Evolutionary conservation across 2,329 filamentous ascomycete species (phyloP).

Genomic region (Pseudogymnoascus sp.): DNA sequence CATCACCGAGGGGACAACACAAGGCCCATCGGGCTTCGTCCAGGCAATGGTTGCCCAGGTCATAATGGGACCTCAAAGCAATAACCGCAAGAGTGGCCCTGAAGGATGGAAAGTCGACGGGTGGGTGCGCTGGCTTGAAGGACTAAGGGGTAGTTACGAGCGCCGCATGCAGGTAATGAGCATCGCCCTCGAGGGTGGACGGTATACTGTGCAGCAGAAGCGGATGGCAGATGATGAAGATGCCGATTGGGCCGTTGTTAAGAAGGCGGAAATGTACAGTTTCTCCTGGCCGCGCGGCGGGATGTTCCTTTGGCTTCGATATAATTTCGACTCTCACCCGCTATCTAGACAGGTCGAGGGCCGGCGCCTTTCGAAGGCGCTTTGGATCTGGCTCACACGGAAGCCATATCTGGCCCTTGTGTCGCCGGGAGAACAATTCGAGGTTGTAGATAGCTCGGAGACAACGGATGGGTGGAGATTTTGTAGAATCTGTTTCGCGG

Average conservation of each 20-base stretch:
- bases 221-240: constrained; percentile 41
- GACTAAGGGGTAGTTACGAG: constrained; percentile 76
- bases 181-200: constrained; percentile 58
- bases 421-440: constrained; percentile 66
- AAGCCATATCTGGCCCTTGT: constrained; percentile 63
- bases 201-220: constrained; percentile 57
- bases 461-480: constrained; percentile 59
- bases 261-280: constrained; percentile 63
- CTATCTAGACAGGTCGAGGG: constrained; percentile 45
- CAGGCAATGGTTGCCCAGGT: constrained; percentile 74
- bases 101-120: constrained; percentile 71
- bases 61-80: constrained; percentile 60
- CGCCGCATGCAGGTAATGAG: constrained; percentile 77
- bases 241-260: constrained; percentile 65
- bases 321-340: constrained; percentile 66
- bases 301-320: constrained; percentile 83
- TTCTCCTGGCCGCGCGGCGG: constrained; percentile 77
- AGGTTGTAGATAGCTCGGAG: constrained; percentile 52
- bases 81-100: constrained; percentile 38
- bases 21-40: constrained; percentile 83
- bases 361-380: constrained; percentile 49
- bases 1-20: constrained; percentile 69
- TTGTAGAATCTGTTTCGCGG: constrained; percentile 76
- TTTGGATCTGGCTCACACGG: constrained; percentile 64
- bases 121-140: constrained; percentile 87